Base-by-base conservation (phyloP, 2,329 filamentous ascomycete genomes). In the Macrophomina tecta region DNA sequence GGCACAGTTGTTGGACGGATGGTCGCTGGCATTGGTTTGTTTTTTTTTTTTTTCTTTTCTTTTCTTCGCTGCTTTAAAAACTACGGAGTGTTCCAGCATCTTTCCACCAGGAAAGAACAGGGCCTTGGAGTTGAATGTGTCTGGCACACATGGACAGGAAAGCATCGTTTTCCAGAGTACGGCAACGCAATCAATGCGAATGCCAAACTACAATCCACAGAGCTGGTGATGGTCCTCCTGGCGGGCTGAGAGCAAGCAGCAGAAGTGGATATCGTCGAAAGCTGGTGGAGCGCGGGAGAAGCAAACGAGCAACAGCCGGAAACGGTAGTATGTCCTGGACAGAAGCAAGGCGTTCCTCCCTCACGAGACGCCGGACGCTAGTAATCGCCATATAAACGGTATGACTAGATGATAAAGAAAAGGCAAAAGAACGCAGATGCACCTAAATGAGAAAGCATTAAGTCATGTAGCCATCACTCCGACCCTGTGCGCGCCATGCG, bases 371-470 rank as follows among this genome's bases (percentile, higher is more conserved):
- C 64, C 64, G 64, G 64, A 58, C 64, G 64, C 64, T 66, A 48
- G 63, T 65, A 48, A 55, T 55, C 51, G 51, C 63, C 63, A 65
- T 38, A 52, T 62, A 40, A 58, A 48, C 52, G 52, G 51, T 51
- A 46, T 46, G 32, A 65, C 52, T 65, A 60, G 64, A 66, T 23
- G 23, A 23, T 52, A 62, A 30, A 36, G 38, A 36, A 14, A 53
- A 53, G 32, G 34, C 38, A 36, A 61, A 48, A 62, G 46, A 62
- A 62, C 36, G 42, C 56, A 62, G 46, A 66, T 62, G 65, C 56
- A 56, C 65, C 49, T 48, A 66, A 64, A 64, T 52, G 52, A 51
- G 49, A 65, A 66, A 62, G 56, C 65, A 62, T 66, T 66, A 66
- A 56, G 42, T 62, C 45, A 51, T 61, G 36, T 53, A 66, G 49